A percentile compares a stretch with the other conserved stretches of the same genome.
These are phyloP conservation scores for Coelastrella sp. DNA, from an alignment of 139 green algal species.

Conservation along the genomic window DNA sequence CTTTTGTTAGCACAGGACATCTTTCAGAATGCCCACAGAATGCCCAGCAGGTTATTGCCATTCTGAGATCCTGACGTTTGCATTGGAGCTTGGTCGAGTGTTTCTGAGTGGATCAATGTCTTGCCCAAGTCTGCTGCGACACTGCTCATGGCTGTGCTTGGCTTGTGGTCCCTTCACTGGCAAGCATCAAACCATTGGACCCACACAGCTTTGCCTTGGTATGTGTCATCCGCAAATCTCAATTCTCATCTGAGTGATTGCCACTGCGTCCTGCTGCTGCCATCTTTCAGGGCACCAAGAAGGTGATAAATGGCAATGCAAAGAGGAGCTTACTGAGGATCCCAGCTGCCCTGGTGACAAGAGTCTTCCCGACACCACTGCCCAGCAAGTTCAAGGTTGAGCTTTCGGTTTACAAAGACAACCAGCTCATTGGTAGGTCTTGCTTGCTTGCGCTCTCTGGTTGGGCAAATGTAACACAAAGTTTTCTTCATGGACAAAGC, in stretches of 20 bases:
- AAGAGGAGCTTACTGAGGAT: not conserved
- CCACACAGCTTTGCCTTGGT: too few relatives aligned
- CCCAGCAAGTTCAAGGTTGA: not conserved
- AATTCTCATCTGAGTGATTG: too few relatives aligned
- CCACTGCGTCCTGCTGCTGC: not conserved
- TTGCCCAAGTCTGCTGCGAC: too few relatives aligned
- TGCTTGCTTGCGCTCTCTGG: not conserved
- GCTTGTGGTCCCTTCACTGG: too few relatives aligned
- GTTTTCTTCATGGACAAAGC: not conserved
- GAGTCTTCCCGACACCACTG: not conserved
- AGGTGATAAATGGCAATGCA: not conserved
- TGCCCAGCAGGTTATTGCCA: too few relatives aligned
- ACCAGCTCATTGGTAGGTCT: not conserved
- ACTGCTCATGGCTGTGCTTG: too few relatives aligned
- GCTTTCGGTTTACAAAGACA: not conserved
- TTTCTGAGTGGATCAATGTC: too few relatives aligned
- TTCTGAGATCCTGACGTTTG: too few relatives aligned
- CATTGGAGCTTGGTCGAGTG: too few relatives aligned
- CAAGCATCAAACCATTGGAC: not conserved
- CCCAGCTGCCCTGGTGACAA: not conserved
- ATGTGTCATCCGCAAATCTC: too few relatives aligned
- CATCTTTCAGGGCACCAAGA: not conserved
- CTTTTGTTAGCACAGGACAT: too few relatives aligned
- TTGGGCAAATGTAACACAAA: not conserved
- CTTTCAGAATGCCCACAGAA: too few relatives aligned